phyloP scores from a whole-genome alignment of 305 asterid genomes.

The Rubia tinctorum region DNA sequence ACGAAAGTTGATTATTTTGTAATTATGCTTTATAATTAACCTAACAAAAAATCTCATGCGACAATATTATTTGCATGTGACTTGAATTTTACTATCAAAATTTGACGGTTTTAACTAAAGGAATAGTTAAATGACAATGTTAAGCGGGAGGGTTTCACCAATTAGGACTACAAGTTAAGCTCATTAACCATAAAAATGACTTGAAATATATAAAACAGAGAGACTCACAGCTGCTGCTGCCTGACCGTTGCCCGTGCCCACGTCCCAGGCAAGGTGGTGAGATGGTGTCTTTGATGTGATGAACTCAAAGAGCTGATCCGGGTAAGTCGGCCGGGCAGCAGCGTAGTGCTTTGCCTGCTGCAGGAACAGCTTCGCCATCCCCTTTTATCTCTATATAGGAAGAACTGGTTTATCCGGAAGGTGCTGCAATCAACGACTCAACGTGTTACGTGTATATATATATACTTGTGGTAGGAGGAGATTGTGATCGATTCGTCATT shows the following conservation, averaged over 20 bases:
- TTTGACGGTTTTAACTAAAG: not conserved
- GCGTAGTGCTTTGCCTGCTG: conserved; percentile 16
- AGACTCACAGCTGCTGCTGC: conserved; percentile 19
- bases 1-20: no score
- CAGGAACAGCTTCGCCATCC: conserved; percentile 16
- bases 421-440: not conserved
- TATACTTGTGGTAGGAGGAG: not conserved
- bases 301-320: conserved; percentile 16
- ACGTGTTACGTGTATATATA: not conserved
- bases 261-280: conserved; percentile 22
- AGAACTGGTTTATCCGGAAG: not conserved
- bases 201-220: no score
- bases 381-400: not conserved
- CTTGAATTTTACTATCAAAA: not conserved
- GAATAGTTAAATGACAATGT: no score
- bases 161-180: no score
- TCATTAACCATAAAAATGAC: no score
- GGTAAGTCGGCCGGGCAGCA: conserved; percentile 16
- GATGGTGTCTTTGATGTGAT: conserved; percentile 20
- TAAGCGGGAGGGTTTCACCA: no score
- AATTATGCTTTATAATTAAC: no score
- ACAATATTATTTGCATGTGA: no score
- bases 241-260: conserved; percentile 19
- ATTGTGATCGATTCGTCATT: no score
- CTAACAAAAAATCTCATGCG: no score